Base-by-base conservation (phyloP, 2,329 filamentous ascomycete species). In the Trichoderma citrinoviride region DNA sequence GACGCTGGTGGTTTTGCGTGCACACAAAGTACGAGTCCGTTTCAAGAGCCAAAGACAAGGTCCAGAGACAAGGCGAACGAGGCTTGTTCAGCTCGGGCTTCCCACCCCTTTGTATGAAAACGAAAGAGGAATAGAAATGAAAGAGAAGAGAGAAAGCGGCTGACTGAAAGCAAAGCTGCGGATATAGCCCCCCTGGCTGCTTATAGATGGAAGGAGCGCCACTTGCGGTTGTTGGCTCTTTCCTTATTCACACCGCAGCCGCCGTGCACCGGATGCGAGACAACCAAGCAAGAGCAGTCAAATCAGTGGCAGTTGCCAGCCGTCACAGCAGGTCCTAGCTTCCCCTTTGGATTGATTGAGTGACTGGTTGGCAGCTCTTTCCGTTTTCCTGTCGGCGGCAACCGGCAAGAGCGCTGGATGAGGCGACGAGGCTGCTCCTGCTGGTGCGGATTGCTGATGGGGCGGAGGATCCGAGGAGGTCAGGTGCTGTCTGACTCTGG, bases 261-360 rank as follows among this genome's bases (percentile, higher is more conserved):
- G 60, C 47, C 41, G 60, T 52, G 37, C 46, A 62, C 49, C 60
- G 60, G 60, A 62, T 62, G 60, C 60, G 60, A 62, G 60, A 25
- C 60, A 62, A 53, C 40, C 14, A 55, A 44, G 43, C 41, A 37
- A 27, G 10, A 21, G 27, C 57, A 52, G 37, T 14, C 37, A 4
- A 41, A 50, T 50, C 47, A 49, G 21, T 21, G 33, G 40, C 49
- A 19, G 49, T 33, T 29, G 40, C 41, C 17, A n/a, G n/a, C n/a
- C 52, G n/a, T 52, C 21, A 7, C 23, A 37, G 25, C n/a, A 61
- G 60, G 49, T 19, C 40, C 40, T 46, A 54, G 60, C 60, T 54
- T 62, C 49, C 23, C 27, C 37, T 54, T 53, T 43, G 40, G 43
- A 61, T n/a, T 23, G 40, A 33, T 17, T 40, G 50, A 54, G 10